Base-by-base conservation (phyloP, 2,329 filamentous ascomycete species). In the Trichoderma brevicompactum region DNA sequence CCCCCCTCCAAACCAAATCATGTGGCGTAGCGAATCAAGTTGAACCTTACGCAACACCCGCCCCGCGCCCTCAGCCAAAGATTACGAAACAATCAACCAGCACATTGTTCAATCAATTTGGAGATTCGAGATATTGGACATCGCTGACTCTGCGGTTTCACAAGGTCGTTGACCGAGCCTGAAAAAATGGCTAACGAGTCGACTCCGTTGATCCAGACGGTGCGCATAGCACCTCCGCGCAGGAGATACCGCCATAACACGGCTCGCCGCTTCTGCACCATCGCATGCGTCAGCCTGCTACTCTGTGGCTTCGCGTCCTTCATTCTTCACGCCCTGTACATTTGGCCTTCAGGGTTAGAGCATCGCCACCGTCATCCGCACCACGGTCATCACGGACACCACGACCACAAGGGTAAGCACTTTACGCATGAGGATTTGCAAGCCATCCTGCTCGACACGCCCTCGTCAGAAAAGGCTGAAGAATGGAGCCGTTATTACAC, bases 401-500 rank as follows among this genome's bases (percentile, higher is more conserved):
- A 70, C 41, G 72, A 72, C 36, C 69, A 74, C 28, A 68, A 70
- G 23, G 67, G 70, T n/a, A 73, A 71, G 48, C 65, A 53, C 43
- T 58, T 79, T 36, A 73, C 68, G 32, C 83, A 82, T 66, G 79
- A 83, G 41, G 78, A 87, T 69, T 79, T 89, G n/a, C 79, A 83
- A 67, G 71, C 77, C 6, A 84, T 89, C 36, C 74, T 90, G 43
- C 78, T 88, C 49, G 80, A 85, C 34, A 88, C 86, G 0, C 87
- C 87, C 5, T 83, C 81, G 64, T 79, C 82, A 36, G 78, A 84
- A 53, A 83, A 82, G 68, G 85, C 85, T 8, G 82, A 85, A 68
- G 87, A 92, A 77, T 94, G 90, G 90, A 92, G 88, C 75, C 81
- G 81, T 68, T 94, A 94, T 75, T 94, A 94, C 72, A 91, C 91